phyloP scores from a whole-genome alignment of 1,284 basidiomycete species.

The Cutaneotrichosporon cavernicola region DNA sequence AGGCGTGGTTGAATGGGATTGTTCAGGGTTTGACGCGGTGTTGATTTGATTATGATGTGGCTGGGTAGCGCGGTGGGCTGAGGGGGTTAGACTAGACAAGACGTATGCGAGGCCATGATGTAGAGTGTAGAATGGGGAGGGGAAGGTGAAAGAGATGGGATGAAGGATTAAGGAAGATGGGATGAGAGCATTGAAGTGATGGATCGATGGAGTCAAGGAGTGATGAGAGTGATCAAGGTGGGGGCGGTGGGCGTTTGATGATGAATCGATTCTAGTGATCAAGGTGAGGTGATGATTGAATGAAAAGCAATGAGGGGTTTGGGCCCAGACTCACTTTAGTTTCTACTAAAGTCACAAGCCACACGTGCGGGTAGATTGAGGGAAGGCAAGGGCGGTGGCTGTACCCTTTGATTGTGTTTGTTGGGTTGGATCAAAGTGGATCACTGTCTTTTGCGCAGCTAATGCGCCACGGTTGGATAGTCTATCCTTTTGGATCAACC shows the following conservation, averaged over 20 bases:
- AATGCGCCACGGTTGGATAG: neutral
- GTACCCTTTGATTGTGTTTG: too few relatives aligned
- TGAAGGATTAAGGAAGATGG: neutral
- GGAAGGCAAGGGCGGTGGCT: neutral
- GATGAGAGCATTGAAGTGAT: neutral
- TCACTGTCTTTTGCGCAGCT: neutral
- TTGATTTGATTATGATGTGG: neutral
- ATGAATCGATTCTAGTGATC: neutral
- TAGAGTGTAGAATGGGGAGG: neutral
- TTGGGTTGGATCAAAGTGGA: neutral
- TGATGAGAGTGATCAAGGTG: neutral
- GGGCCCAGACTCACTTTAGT: too few relatives aligned
- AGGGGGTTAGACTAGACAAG: neutral
- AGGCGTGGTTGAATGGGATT: neutral
- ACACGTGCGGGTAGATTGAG: neutral
- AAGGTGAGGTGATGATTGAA: neutral
- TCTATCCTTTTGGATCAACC: neutral
- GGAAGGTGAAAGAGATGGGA: neutral
- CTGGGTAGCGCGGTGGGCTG: neutral
- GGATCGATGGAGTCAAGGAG: neutral
- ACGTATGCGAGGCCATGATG: conserved; percentile 3
- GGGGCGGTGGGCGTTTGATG: neutral
- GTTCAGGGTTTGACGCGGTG: conserved; percentile 7
- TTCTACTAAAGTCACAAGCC: neutral
- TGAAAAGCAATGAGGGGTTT: neutral